Evolutionary conservation across 345 rosid species (phyloP).

Genomic region (Microcos paniculata): DNA sequence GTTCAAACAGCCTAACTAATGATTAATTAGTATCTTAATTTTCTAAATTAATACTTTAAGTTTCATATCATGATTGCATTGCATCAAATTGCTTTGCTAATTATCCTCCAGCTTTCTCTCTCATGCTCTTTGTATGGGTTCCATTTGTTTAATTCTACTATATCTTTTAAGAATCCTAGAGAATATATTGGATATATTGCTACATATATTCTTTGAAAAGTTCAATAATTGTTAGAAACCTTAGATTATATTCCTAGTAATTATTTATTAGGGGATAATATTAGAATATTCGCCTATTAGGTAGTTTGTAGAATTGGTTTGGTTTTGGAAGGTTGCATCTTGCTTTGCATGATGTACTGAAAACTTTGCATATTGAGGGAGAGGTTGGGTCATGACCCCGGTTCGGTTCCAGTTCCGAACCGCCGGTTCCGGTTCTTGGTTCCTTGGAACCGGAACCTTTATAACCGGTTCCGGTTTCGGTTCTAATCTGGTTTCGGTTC

Average conservation of each 20-base stretch:
- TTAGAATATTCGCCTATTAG: slow-evolving; percentile 11
- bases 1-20: slow-evolving; percentile 46
- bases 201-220: slow-evolving; percentile 18
- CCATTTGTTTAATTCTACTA: slow-evolving; percentile 24
- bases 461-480: too few relatives aligned
- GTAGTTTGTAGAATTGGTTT: slow-evolving; percentile 1
- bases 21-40: slow-evolving; percentile 25
- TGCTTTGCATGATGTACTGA: not conserved
- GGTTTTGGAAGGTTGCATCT: not conserved
- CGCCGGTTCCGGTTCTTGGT: too few relatives aligned
- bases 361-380: slow-evolving; percentile 8
- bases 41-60: slow-evolving; percentile 26
- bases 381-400: too few relatives aligned
- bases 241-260: not conserved
- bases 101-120: slow-evolving; percentile 14
- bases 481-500: too few relatives aligned
- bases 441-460: too few relatives aligned
- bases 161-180: slow-evolving; percentile 46
- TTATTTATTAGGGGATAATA: not conserved
- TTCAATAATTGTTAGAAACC: slow-evolving; percentile 6
- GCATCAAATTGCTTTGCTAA: slow-evolving; percentile 23
- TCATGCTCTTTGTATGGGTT: not conserved
- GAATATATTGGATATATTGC: slow-evolving; percentile 32
- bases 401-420: too few relatives aligned
- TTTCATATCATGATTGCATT: slow-evolving; percentile 46